Conservation (phyloP, 208 protist genomes). For the Porcisia hertigi region DNA sequence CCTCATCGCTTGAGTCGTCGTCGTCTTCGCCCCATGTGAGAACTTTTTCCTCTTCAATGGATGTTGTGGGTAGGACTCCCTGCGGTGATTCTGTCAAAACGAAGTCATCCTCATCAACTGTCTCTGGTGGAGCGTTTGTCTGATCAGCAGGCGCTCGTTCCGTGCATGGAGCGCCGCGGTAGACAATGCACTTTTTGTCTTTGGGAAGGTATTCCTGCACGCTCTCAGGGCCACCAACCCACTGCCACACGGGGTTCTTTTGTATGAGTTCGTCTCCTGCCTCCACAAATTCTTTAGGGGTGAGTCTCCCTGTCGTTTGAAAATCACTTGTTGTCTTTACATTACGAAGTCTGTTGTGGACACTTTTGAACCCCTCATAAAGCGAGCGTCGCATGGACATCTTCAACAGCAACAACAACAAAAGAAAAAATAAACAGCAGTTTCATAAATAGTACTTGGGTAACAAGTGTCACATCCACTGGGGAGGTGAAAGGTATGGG, state of each 20-base stretch:
- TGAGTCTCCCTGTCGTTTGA: constrained; percentile 61
- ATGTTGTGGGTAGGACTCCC: constrained; percentile 7
- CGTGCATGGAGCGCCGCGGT: constrained; percentile 54
- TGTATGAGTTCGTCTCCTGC: constrained; percentile 94
- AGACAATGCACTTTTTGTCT: constrained; percentile 97
- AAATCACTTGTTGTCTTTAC: constrained; percentile 58
- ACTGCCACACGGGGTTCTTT: constrained; percentile 96
- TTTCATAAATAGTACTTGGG: neutral
- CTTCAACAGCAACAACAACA: too few species aligned
- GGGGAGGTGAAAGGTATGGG: neutral
- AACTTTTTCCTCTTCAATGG: constrained; percentile 33
- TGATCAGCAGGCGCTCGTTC: constrained; percentile 40
- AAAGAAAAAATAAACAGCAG: neutral
- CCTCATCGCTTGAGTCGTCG: constrained; percentile 31
- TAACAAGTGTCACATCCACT: neutral
- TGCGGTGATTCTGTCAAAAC: constrained; percentile 38
- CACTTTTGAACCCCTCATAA: constrained; percentile 64
- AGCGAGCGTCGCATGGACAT: constrained; percentile 40
- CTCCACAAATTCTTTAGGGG: constrained; percentile 92
- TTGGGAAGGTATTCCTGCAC: constrained; percentile 88
- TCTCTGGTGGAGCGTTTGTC: neutral
- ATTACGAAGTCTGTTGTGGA: constrained; percentile 52
- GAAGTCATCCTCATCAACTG: constrained; percentile 52
- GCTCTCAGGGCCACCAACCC: constrained; percentile 83
- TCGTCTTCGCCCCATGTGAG: constrained; percentile 69